A percentile compares a stretch with the other conserved stretches of the same genome.
These are phyloP conservation scores for Calonectria ilicicola DNA, from an alignment of 2,329 filamentous ascomycete species.

Conservation along the genomic window DNA sequence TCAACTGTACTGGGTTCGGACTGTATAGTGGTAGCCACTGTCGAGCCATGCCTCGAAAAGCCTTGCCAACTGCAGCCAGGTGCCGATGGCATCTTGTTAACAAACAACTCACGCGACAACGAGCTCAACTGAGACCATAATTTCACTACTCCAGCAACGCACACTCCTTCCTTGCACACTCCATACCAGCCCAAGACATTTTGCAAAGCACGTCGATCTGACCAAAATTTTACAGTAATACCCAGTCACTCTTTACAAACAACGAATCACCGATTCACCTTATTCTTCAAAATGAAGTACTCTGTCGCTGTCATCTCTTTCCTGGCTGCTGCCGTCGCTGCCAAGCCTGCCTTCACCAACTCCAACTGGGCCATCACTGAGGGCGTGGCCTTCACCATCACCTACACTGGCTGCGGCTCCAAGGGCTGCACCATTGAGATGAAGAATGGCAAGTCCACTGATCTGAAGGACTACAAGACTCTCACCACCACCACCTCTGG, in stretches of 20 bases:
- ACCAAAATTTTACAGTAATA: constrained; percentile 37
- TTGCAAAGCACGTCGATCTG: constrained; percentile 16
- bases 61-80: not conserved
- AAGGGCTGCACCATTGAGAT: constrained; percentile 50
- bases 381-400: constrained; percentile 48
- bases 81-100: not conserved
- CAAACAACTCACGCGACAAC: not conserved
- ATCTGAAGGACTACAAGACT: constrained; percentile 46
- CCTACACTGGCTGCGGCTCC: constrained; percentile 45
- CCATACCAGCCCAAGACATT: not conserved
- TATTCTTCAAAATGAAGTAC: constrained; percentile 52
- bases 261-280: constrained; percentile 27
- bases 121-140: not conserved
- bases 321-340: constrained; percentile 44
- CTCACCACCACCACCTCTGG: constrained; percentile 42
- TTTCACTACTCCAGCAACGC: not conserved
- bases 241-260: constrained; percentile 41
- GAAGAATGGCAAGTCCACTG: constrained; percentile 44
- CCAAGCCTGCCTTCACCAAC: constrained; percentile 50
- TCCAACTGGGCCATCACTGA: constrained; percentile 40
- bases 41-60: not conserved
- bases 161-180: not conserved
- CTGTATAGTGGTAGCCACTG: not conserved
- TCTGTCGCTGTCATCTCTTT: constrained; percentile 46
- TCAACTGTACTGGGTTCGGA: not conserved